These are phyloP conservation scores for Tetrahymena thermophila DNA, from an alignment of 73 alveolate species.

Conservation along the genomic window DNA sequence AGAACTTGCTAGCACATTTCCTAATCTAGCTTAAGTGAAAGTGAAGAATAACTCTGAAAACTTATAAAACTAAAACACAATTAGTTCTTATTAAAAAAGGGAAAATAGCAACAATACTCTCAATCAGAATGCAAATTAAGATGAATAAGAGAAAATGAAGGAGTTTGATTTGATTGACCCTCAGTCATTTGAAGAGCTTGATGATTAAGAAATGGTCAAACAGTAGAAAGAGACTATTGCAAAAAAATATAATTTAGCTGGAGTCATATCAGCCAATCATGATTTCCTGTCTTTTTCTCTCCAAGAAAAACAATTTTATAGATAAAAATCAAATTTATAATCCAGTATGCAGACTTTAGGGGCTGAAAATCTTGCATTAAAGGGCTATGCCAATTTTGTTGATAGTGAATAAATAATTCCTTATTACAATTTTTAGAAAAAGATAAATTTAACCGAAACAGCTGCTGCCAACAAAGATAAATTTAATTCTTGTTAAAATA, in stretches of 20 bases:
- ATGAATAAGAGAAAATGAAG: not conserved
- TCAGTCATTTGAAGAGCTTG: not conserved
- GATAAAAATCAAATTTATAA: not conserved
- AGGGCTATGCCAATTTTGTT: not conserved
- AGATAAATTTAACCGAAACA: not conserved
- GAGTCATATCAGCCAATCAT: not conserved
- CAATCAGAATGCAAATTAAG: not conserved
- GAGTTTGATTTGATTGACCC: not conserved
- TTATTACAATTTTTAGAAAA: not conserved
- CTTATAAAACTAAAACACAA: not conserved
- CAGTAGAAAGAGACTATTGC: not conserved
- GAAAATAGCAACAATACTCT: not conserved
- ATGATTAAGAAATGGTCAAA: not conserved
- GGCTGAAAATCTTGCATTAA: not conserved
- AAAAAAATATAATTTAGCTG: not conserved
- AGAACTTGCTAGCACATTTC: not conserved
- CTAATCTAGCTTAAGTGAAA: not conserved
- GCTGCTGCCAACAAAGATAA: too few relatives aligned
- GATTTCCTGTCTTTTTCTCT: not conserved
- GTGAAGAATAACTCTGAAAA: not conserved
- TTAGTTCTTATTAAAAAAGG: not conserved
- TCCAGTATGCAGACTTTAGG: not conserved
- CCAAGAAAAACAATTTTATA: not conserved
- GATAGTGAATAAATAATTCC: not conserved
- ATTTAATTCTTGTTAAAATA: not conserved